Evolutionary conservation across 352 stramenopile genomes (phyloP), one percentile per base, ranked within the genome.

Genomic region (Phytopythium cucurbitacearum): DNA sequence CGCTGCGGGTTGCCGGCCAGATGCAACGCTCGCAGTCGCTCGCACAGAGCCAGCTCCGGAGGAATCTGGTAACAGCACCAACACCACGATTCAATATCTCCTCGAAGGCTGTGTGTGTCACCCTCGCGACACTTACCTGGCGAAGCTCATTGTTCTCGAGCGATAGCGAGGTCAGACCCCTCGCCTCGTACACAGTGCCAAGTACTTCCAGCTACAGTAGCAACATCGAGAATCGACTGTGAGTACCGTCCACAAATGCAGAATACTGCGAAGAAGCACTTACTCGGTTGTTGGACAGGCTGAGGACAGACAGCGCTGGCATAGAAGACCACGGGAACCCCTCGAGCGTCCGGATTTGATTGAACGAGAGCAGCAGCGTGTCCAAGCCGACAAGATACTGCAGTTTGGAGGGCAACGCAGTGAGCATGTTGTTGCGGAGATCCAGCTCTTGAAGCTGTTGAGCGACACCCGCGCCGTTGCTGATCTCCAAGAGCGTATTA

Each of bases 61-160:
- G 81, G 81, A 48, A 95, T 89, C 80, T 89, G 64, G 48, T 12
- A 46, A 38, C 13, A 44, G 36, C 0, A 53, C 32, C 35, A 38
- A 10, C 47, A 40, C 28, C 34, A 5, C 7, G 5, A 16, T 28
- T 28, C 21, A 33, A 47, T 15, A 28, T 2, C 38, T 52, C 15
- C 11, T 28, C 21, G 21, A 28, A 28, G 21, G 2, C 21, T 28
- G 21, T 28, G 21, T 51, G 7, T 40, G 7, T 48, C 34, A 32
- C n/a, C 2, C 41, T 48, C 21, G 49, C 38, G 38, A 34, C 12
- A 45, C 11, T 32, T 72, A 89, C 74, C 60, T 89, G 71, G 7
- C 71, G 73, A 6, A 95, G 55, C 43, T 89, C 82, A 59, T 95
- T 95, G 64, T 95, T 94, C 42, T 91, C 76, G 16, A 94, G 62